Evolutionary conservation across 2,329 filamentous ascomycete genomes (phyloP).

Genomic region (Leptographium wingfieldii): DNA sequence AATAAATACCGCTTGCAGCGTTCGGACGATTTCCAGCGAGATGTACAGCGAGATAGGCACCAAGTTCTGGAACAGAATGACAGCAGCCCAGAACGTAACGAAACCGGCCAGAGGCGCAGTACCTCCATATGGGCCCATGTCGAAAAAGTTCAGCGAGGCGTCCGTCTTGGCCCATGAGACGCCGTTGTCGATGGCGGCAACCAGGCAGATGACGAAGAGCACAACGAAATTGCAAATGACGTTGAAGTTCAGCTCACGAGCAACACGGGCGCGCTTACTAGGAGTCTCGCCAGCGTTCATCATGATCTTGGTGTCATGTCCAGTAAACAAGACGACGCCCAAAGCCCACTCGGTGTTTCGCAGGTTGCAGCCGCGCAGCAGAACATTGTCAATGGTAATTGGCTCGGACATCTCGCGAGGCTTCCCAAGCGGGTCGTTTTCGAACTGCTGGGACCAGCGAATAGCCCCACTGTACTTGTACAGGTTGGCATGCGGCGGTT

Average conservation of each 20-base stretch:
- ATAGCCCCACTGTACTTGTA: slow-evolving; percentile 91
- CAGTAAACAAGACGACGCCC: slow-evolving; percentile 86
- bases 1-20: slow-evolving; percentile 90
- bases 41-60: slow-evolving; percentile 97
- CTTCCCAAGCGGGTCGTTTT: slow-evolving; percentile 43
- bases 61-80: slow-evolving; percentile 97
- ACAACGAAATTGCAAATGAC: slow-evolving; percentile 94
- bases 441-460: slow-evolving; percentile 68
- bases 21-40: slow-evolving; percentile 88
- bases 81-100: slow-evolving; percentile 89
- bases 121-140: slow-evolving; percentile 70
- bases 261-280: slow-evolving; percentile 82
- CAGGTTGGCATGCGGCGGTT: slow-evolving; percentile 81
- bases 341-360: slow-evolving; percentile 95
- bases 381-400: slow-evolving; percentile 86
- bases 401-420: slow-evolving; percentile 77
- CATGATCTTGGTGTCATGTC: slow-evolving; percentile 98
- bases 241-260: slow-evolving; percentile 91
- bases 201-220: slow-evolving; percentile 76
- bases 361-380: slow-evolving; percentile 84
- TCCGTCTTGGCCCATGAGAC: slow-evolving; percentile 63
- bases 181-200: slow-evolving; percentile 76
- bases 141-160: slow-evolving; percentile 69
- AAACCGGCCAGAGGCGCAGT: slow-evolving; percentile 71
- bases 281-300: slow-evolving; percentile 94